Evolutionary conservation across 768 basidiomycete genomes (phyloP), one percentile per base, ranked within the genome.

Genomic region (Mycena indigotica): DNA sequence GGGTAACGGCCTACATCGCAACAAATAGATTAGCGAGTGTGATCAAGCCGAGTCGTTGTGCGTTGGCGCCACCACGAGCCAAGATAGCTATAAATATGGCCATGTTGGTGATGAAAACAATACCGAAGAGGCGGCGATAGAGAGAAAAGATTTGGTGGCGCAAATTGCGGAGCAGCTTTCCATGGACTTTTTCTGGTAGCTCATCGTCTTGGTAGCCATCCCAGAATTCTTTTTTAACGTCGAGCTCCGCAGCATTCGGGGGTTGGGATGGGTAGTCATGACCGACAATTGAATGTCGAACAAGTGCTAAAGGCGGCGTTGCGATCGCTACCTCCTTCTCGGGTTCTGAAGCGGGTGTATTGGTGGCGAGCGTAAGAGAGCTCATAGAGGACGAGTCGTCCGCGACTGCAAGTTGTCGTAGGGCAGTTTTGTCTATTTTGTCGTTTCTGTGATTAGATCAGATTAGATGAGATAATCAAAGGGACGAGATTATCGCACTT

Each of bases 51-150:
- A 80, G 65, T 32, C 73, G 63, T 35, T 72, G 67, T 1, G 77
- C 66, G 57, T 76, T 71, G 12, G 71, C 71, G 6, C 73, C 55
- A 16, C 62, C 72, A 35, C 63, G 69, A 52, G 76, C 65, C 35
- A 75, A 50, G 32, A 77, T 60, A 24, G 66, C 72, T 55, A 86
- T 79, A 68, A 85, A 78, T 40, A 83, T 74, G 1, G 71, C 77
- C 68, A 84, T 68, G 65, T 87, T 86, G 25, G 75, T 72, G 45
- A 82, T 60, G 69, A 85, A 83, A n/a, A 84, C 80, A 41, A 85
- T 64, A 32, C 80, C 78, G 65, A 87, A 87, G 0, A 87, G 75
- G 30, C 84, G 77, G 48, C 83, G 81, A 66, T 85, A 87, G 13
- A 85, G 72, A 8, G 77, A 76, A 69, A 84, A 81, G 55, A 85